Conservation (phyloP, 176 grass and related monocot species). For the Zoysia japonica region DNA sequence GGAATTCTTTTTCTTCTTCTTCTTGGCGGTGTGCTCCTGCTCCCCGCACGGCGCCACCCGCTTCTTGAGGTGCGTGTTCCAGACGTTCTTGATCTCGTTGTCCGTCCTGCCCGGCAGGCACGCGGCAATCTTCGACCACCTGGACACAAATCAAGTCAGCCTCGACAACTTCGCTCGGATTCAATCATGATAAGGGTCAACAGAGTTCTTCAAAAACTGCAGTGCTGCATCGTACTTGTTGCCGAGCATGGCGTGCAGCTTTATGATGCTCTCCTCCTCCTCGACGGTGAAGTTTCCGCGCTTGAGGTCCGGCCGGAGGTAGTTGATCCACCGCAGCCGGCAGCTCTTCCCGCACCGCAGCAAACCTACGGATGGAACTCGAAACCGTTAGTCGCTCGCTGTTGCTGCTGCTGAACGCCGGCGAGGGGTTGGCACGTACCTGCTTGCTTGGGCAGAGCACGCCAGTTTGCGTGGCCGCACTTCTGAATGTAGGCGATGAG, state of each 20-base stretch:
- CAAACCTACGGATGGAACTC: constrained; percentile 39
- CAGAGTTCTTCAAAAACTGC: not conserved
- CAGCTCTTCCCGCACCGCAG: constrained; percentile 95
- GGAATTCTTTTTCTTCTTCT: constrained; percentile 39
- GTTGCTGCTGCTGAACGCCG: not conserved
- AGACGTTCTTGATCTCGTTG: constrained; percentile 99
- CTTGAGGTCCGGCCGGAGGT: constrained; percentile 91
- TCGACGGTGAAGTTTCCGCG: constrained; percentile 81
- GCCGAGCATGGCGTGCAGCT: constrained; percentile 67
- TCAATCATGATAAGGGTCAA: not conserved
- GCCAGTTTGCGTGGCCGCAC: constrained; percentile 88
- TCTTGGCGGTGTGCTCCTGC: constrained; percentile 19
- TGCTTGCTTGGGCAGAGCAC: constrained; percentile 82
- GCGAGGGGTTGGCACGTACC: constrained; percentile 12
- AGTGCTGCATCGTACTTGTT: constrained; percentile 61
- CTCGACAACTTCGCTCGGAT: not conserved
- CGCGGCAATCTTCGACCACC: constrained; percentile 95
- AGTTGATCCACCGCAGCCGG: constrained; percentile 94
- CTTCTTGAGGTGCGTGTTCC: constrained; percentile 97
- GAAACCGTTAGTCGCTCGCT: not conserved
- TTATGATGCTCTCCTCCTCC: constrained; percentile 76
- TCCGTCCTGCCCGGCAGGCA: constrained; percentile 86
- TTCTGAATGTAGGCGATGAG: constrained; percentile 73
- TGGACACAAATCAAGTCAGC: constrained; percentile 14
- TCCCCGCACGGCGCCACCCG: constrained; percentile 29